A percentile compares a stretch with the other conserved stretches of the same genome.
These are phyloP conservation scores for Fusarium sp. DNA, from an alignment of 2,329 filamentous ascomycete genomes.

Conservation along the genomic window DNA sequence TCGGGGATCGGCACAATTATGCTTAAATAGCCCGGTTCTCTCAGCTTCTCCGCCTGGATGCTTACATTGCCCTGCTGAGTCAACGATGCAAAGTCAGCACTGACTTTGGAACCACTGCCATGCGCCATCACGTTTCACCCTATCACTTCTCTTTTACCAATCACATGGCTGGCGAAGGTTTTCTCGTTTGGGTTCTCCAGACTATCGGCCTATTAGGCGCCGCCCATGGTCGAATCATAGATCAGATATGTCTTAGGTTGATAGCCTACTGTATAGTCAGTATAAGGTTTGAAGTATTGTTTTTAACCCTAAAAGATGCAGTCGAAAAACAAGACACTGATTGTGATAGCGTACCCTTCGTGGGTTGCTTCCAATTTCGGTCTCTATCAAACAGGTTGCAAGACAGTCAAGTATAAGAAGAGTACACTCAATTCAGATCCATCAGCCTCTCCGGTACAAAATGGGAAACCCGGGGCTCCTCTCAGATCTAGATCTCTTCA, in stretches of 20 bases:
- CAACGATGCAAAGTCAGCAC: background rate
- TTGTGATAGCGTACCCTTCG: too few species aligned
- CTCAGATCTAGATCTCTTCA: background rate
- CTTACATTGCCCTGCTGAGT: background rate
- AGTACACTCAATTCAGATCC: accelerated
- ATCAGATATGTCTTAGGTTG: accelerated
- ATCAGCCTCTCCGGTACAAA: background rate
- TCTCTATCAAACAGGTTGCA: too few species aligned
- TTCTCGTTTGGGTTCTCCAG: background rate
- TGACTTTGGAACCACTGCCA: background rate
- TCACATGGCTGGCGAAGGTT: accelerated
- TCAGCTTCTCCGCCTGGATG: background rate
- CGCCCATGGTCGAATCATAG: background rate
- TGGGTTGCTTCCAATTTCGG: too few species aligned
- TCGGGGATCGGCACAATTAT: background rate
- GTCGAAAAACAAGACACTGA: too few species aligned
- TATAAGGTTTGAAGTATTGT: background rate
- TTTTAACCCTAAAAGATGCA: background rate
- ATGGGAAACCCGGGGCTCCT: background rate
- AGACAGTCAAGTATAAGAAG: too few species aligned
- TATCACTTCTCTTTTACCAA: background rate
- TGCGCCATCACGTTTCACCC: background rate
- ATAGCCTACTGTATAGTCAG: background rate
- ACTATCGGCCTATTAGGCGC: background rate
- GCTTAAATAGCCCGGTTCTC: constrained; percentile 8